Percentiles rank a stretch among this genome's conserved stretches.
Conservation (phyloP, 2,329 filamentous ascomycete species). For the Setomelanomma holmii region DNA sequence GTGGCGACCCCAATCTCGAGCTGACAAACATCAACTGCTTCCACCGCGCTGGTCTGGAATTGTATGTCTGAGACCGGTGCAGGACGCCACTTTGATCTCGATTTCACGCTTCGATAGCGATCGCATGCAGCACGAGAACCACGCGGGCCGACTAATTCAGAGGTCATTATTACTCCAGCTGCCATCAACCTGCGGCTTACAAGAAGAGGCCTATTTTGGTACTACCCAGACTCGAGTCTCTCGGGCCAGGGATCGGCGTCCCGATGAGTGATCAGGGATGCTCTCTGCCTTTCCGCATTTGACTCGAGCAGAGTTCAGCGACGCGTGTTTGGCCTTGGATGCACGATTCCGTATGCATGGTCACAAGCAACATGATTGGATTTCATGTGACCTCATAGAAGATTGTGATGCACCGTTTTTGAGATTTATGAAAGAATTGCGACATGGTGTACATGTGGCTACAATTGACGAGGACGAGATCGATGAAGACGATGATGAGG, state of each 20-base stretch:
- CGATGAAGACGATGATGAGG: slow-evolving; percentile 33
- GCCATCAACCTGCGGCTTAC: too few relatives aligned
- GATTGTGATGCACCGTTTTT: slow-evolving; percentile 21
- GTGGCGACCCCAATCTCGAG: not conserved
- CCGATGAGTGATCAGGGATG: slow-evolving; percentile 1
- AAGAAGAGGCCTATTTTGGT: too few relatives aligned
- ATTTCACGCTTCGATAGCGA: not conserved
- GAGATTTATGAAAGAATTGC: slow-evolving; percentile 23
- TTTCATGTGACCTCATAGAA: slow-evolving; percentile 25
- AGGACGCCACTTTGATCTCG: not conserved
- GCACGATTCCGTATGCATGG: slow-evolving; percentile 18
- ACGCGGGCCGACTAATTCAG: not conserved
- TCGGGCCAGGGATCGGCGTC: not conserved
- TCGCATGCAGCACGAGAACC: not conserved
- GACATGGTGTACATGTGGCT: not conserved
- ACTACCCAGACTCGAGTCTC: not conserved
- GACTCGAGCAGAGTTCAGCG: slow-evolving; percentile 33
- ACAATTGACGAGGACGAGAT: slow-evolving; percentile 9
- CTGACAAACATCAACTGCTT: slow-evolving; percentile 9
- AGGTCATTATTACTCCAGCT: too few relatives aligned
- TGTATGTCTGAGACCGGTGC: not conserved
- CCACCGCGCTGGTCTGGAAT: not conserved
- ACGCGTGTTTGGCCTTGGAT: slow-evolving; percentile 31
- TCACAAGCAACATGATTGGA: slow-evolving; percentile 31
- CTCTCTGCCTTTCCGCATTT: slow-evolving; percentile 39